Percentiles rank a stretch among this genome's conserved stretches.
Conservation (phyloP, 139 green algal species). For the Chlorella sorokiniana region DNA sequence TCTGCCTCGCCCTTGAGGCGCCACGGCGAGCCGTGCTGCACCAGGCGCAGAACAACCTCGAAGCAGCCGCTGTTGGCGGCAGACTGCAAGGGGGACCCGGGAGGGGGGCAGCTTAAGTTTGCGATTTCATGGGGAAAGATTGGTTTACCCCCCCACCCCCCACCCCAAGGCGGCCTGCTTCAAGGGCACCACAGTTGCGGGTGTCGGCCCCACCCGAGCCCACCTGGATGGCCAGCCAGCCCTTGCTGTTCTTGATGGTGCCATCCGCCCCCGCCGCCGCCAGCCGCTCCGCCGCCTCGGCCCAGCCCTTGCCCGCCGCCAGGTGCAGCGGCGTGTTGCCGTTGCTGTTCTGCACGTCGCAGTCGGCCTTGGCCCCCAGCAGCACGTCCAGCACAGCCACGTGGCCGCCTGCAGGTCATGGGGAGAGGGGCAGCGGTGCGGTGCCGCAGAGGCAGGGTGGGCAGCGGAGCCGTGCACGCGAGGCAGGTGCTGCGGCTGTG, state of each 20-base stretch:
- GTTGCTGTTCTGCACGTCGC: slow-evolving; percentile 61
- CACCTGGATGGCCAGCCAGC: slow-evolving; percentile 40
- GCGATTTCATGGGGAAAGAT: too few relatives aligned
- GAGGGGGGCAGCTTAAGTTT: too few relatives aligned
- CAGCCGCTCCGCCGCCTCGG: slow-evolving; percentile 28
- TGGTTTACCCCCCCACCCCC: too few relatives aligned
- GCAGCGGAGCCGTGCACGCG: background rate
- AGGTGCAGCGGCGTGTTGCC: slow-evolving; percentile 66
- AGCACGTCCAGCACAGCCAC: slow-evolving; percentile 44
- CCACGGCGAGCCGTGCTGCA: slow-evolving; percentile 50
- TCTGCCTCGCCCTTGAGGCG: slow-evolving; percentile 53
- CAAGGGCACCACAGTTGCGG: background rate
- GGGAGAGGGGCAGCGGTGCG: background rate
- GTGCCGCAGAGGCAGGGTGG: background rate
- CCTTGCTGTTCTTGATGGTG: slow-evolving; percentile 47
- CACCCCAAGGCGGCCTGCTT: too few relatives aligned
- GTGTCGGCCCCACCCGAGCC: background rate
- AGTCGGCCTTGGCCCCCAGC: slow-evolving; percentile 41
- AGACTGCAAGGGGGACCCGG: too few relatives aligned
- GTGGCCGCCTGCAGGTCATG: slow-evolving; percentile 65
- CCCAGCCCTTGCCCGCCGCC: slow-evolving; percentile 54
- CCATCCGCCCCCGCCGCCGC: slow-evolving; percentile 30
- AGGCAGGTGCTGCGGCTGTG: background rate
- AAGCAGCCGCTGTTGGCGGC: slow-evolving; percentile 56
- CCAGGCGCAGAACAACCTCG: slow-evolving; percentile 56